A percentile compares a stretch with the other conserved stretches of the same genome.
phyloP scores from a whole-genome alignment of 164 flowering plant species.

The Brasenia schreberi region DNA sequence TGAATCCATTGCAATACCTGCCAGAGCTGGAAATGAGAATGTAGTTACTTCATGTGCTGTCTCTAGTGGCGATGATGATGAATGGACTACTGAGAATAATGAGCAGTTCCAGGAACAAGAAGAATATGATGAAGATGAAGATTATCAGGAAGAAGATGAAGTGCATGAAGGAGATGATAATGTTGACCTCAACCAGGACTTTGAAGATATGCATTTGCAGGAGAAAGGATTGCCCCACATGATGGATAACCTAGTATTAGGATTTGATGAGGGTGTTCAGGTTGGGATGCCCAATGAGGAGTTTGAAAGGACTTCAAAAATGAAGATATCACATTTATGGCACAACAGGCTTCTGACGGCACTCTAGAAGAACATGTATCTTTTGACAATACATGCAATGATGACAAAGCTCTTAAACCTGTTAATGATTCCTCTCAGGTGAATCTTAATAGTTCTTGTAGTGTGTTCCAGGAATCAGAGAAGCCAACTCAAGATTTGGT shows the following conservation, averaged over 20 bases:
- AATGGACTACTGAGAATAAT: slow-evolving; percentile 49
- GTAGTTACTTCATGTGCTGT: slow-evolving; percentile 17
- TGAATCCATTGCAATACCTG: slow-evolving; percentile 13
- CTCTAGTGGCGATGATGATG: slow-evolving; percentile 58
- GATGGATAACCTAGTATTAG: too few relatives aligned
- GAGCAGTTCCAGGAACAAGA: slow-evolving; percentile 68
- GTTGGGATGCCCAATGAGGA: slow-evolving; percentile 8
- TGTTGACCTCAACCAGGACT: slow-evolving; percentile 36
- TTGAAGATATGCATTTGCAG: slow-evolving; percentile 37
- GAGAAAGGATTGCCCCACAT: too few relatives aligned
- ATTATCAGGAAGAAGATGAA: slow-evolving; percentile 71
- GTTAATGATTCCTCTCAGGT: too few relatives aligned
- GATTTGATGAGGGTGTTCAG: slow-evolving; percentile 25
- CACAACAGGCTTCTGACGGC: too few relatives aligned
- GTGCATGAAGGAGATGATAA: slow-evolving; percentile 61
- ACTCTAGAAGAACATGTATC: too few relatives aligned
- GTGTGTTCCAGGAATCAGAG: too few relatives aligned
- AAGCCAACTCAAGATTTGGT: too few relatives aligned
- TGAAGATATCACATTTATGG: too few relatives aligned
- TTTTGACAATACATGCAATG: too few relatives aligned
- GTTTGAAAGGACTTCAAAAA: too few relatives aligned
- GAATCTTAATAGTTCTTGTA: too few relatives aligned
- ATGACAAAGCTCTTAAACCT: too few relatives aligned
- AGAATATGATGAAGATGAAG: slow-evolving; percentile 85
- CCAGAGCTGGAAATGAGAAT: slow-evolving; percentile 25